Evolutionary conservation across 1,284 basidiomycete genomes (phyloP).

Genomic region (Cryptococcus neoformans): DNA sequence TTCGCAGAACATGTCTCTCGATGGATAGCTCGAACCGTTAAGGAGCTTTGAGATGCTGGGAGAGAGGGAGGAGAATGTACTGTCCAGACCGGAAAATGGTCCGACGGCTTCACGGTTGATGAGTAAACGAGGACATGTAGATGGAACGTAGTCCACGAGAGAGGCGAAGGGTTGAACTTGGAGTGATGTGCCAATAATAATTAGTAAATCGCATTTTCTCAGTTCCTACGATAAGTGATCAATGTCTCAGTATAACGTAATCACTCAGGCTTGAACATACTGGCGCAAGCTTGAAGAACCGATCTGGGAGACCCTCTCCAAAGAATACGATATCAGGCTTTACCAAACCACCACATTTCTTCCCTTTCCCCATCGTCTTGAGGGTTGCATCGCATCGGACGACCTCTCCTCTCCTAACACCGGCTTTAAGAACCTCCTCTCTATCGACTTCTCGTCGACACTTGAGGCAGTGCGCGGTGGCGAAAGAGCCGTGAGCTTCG

Average conservation of each 20-base stretch:
- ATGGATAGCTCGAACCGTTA: not conserved
- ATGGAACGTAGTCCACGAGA: slow-evolving; percentile 51
- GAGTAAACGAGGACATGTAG: slow-evolving; percentile 51
- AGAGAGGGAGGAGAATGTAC: not conserved
- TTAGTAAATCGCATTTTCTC: slow-evolving; percentile 68
- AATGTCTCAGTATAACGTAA: not conserved
- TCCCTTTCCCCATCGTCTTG: not conserved
- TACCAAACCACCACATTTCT: slow-evolving; percentile 65
- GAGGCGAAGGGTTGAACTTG: slow-evolving; percentile 57
- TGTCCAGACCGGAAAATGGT: slow-evolving; percentile 21
- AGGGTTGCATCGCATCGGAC: slow-evolving; percentile 56
- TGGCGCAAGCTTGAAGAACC: slow-evolving; percentile 43
- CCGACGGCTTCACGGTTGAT: slow-evolving; percentile 58
- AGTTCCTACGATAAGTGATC: not conserved
- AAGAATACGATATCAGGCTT: slow-evolving; percentile 97
- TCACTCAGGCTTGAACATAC: slow-evolving; percentile 18
- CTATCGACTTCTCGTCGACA: slow-evolving; percentile 60
- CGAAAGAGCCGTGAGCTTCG: slow-evolving; percentile 93
- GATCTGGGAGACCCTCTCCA: slow-evolving; percentile 61
- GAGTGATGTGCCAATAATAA: slow-evolving; percentile 86
- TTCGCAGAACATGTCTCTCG: slow-evolving; percentile 43
- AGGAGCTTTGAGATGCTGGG: not conserved
- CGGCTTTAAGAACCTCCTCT: slow-evolving; percentile 63
- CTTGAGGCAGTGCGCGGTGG: slow-evolving; percentile 73
- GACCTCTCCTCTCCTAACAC: slow-evolving; percentile 59